Base-by-base conservation (phyloP, 257 asterid genomes). In the Solanum acaule region DNA sequence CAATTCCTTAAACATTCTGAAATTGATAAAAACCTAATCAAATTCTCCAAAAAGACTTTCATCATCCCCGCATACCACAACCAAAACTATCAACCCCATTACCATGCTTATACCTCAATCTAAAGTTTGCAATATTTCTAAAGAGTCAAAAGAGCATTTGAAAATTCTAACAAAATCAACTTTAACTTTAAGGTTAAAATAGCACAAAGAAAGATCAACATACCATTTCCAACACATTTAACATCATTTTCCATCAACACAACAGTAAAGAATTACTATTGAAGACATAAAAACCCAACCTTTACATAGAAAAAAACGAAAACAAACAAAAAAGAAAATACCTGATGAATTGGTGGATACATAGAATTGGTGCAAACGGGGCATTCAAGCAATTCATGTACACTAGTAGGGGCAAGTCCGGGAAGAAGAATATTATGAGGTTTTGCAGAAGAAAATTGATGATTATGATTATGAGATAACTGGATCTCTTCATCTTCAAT, bases 291-390 rank as follows among this genome's bases (percentile, higher is more conserved):
- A 82, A 52, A 33, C 34, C 44, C 22, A 49, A 18, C 35, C 35
- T 59, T 37, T 10, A 86, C 88, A 61, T 18, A 8, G 52, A 13
- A 8, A 40, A 14, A 81, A 81, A 6, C 12, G 25, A 79, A 35
- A 37, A 59, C 90, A n/a, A 15, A 20, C 65, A 61, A 37, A 71
- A 88, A n/a, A 67, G 72, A 31, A 22, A 77, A 75, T 72, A 95
- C 98, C 98, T 95, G 98, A 90, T 95, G 98, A 79, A 95, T 95
- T 42, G 98, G 98, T 6, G 98, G 98, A 90, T 94, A 95, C 98
- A 95, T 95, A 83, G 98, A 95, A 90, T 95, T 95, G 84, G 96
- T 95, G 71, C 98, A 95, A 88, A 95, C 98, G 73, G 98, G 98
- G 92, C 98, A 95, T 91, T 95, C 98, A 79, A 95, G 95, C 93